phyloP scores from a whole-genome alignment of 768 basidiomycete genomes.

The Crucibulum laeve region DNA sequence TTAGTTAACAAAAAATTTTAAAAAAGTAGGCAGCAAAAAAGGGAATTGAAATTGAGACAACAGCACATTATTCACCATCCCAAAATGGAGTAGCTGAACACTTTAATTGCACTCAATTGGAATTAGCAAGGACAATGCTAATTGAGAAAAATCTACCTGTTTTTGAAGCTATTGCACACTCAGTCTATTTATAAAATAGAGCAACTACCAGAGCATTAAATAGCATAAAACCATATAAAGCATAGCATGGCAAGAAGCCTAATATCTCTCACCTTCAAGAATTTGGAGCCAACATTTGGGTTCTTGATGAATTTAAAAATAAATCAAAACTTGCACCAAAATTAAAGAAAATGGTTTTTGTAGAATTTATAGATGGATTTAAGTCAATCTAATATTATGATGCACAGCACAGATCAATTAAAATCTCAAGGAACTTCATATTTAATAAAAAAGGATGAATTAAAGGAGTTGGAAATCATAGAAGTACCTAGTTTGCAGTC shows the following conservation, averaged over 20 bases:
- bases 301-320: conserved; percentile 11
- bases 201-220: not conserved
- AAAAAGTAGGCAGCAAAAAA: conserved; percentile 12
- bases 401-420: conserved; percentile 9
- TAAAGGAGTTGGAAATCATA: conserved; percentile 4
- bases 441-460: conserved; percentile 17
- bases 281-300: not conserved
- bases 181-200: not conserved
- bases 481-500: conserved; percentile 7
- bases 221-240: not conserved
- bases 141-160: not conserved
- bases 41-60: conserved; percentile 25
- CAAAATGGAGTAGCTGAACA: conserved; percentile 27
- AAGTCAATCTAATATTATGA: conserved; percentile 20
- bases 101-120: not conserved
- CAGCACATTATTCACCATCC: conserved; percentile 28
- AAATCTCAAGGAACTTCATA: conserved; percentile 18
- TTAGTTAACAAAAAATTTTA: conserved; percentile 18
- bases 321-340: not conserved
- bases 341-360: conserved; percentile 10
- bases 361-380: conserved; percentile 18
- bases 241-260: not conserved
- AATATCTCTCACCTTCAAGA: not conserved
- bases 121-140: conserved; percentile 7
- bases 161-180: not conserved